Base-by-base conservation (phyloP, 1,284 basidiomycete genomes). In the Wolfiporia cocos region DNA sequence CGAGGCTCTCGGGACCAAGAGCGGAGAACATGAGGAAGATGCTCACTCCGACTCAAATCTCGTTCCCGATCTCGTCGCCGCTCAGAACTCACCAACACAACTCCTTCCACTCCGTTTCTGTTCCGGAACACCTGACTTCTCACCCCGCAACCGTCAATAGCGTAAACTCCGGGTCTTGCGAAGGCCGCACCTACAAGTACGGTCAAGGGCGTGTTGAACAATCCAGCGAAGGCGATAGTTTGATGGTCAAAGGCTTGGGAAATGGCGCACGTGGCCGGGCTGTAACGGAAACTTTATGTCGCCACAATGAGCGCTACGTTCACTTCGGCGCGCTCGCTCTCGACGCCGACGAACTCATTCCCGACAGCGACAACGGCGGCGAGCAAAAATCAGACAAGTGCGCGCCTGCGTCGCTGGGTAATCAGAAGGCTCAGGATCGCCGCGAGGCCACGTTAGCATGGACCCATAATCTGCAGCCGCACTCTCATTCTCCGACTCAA, bases 31-130 rank as follows among this genome's bases (percentile, higher is more conserved):
- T 48, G 53, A 51, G 46, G 42, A 46, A 46, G 49, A 43, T 51
- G 49, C 57, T 56, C 58, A 64, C 64, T 64, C 59, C 64, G 61
- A 59, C 60, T 61, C 53, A 62, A 61, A 58, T 60, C 51, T 49
- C 52, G 55, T 56, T 58, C 61, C 62, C 62, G 62, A 60, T 54
- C 50, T 53, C 59, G 63, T 65, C 64, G 63, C 62, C 62, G 65
- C 62, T 62, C 60, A 62, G 62, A 63, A 54, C 55, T 51, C 40
- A 49, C 49, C 53, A 50, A 49, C 56, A 43, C 36, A 24, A 42
- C 42, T 44, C 36, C 46, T 41, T 23, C 37, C 47, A 33, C 41
- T 42, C 42, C 41, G 35, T 34, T 39, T 37, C 23, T 41, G 35
- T 33, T 39, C 41, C 33, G 40, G 17, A 20, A 14, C 24, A 36